These are phyloP conservation scores for Nasturtium officinale DNA, from an alignment of 345 rosid species.

Conservation along the genomic window DNA sequence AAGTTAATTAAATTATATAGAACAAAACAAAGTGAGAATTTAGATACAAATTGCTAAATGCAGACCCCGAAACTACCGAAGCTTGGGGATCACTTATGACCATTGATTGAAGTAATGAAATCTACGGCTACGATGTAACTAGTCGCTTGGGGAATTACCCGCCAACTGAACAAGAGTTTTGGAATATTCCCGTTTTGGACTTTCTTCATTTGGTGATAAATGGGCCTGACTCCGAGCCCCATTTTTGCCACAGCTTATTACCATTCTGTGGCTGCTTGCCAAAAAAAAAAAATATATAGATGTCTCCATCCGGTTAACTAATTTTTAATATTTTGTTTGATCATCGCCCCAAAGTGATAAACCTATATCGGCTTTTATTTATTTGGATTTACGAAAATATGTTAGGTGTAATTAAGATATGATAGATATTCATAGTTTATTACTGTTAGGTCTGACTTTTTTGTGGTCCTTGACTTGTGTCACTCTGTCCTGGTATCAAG, in stretches of 20 bases:
- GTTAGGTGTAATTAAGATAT: background rate
- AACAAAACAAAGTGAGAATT: background rate
- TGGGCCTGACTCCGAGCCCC: background rate
- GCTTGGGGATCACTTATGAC: background rate
- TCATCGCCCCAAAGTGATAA: background rate
- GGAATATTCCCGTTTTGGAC: slow-evolving; percentile 24
- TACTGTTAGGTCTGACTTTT: slow-evolving; percentile 31
- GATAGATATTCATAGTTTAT: background rate
- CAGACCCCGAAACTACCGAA: slow-evolving; percentile 11
- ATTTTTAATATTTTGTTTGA: background rate
- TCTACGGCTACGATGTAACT: slow-evolving; percentile 18
- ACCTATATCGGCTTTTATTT: background rate
- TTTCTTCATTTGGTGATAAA: background rate
- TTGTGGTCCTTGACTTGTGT: background rate
- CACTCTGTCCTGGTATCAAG: slow-evolving; percentile 15
- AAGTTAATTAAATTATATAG: background rate
- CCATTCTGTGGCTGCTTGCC: background rate
- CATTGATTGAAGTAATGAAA: slow-evolving; percentile 1
- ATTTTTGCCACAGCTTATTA: background rate
- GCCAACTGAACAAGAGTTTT: slow-evolving; percentile 8
- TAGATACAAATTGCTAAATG: background rate
- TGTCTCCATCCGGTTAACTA: background rate
- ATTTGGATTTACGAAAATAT: background rate
- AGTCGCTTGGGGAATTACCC: slow-evolving; percentile 15
- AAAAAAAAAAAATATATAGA: too few species aligned